Base-by-base conservation (phyloP, 768 basidiomycete genomes). In the Exidia glandulosa region DNA sequence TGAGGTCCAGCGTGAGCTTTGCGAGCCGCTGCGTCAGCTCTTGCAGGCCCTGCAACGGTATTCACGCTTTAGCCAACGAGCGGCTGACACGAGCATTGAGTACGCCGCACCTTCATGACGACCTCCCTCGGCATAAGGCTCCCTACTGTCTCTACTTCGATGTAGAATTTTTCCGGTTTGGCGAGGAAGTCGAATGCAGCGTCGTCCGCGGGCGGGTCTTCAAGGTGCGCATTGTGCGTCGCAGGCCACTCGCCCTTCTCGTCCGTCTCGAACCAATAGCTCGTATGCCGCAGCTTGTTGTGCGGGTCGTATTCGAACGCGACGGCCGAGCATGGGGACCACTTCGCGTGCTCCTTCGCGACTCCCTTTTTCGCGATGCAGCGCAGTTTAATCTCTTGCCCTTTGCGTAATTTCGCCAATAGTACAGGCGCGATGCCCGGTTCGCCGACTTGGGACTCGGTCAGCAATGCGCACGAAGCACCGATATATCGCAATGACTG, bases 331-430 rank as follows among this genome's bases (percentile, higher is more conserved):
- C 94, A 90, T 13, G 96, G 95, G 0, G 93, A 95, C 92, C 95
- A 99, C 74, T 99, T 99, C 13, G 96, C 94, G 69, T 99, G 96
- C 70, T 96, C 93, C 77, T 97, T 97, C 3, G 95, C 93, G 61
- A 96, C 87, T 45, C 95, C 95, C 83, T 96, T 97, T 73, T 94
- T 93, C 3, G 94, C 96, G 52, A 87, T 83, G 69, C 95, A 98
- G 45, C 80, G 79, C 60, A 94, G 66, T 67, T 82, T 87, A 30
- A 99, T 75, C 70, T 94, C 91, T 72, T 99, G 96, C 0, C 94
- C 94, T 73, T 91, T 93, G 50, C 92, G 86, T 37, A 98, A 86
- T 72, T 94, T 95, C 64, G 88, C 89, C 23, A 97, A 84, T 48
- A 97, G 74, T 50, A 96, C 85, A 0, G 92, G 92, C 19, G 81